These are phyloP conservation scores for Fragilariopsis cylindrus DNA, from an alignment of 108 stramenopile genomes.

Conservation along the genomic window DNA sequence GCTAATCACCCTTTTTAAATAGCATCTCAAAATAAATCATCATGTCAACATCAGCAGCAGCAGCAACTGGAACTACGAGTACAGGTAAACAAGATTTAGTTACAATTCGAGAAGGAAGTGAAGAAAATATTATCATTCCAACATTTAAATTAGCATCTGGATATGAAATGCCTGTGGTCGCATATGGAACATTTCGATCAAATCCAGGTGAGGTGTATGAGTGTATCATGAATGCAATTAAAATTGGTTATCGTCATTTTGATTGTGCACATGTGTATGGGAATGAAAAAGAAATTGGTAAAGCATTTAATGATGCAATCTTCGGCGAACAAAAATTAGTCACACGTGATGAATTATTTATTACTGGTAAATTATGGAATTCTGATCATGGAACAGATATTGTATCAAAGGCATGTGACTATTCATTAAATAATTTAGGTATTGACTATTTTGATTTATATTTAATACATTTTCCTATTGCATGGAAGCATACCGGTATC, in stretches of 20 bases:
- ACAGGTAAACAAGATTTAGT: too few species aligned
- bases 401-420: constrained; percentile 61
- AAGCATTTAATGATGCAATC: constrained; percentile 38
- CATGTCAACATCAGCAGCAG: too few species aligned
- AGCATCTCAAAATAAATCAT: too few species aligned
- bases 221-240: constrained; percentile 48
- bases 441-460: constrained; percentile 88
- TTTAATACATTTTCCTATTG: constrained; percentile 90
- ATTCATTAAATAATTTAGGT: constrained; percentile 69
- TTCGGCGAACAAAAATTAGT: neutral
- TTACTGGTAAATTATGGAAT: constrained; percentile 81
- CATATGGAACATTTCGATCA: constrained; percentile 40
- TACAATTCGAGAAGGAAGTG: too few species aligned
- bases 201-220: constrained; percentile 21
- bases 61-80: too few species aligned
- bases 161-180: constrained; percentile 32
- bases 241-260: constrained; percentile 52
- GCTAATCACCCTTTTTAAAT: too few species aligned
- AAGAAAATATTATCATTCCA: neutral
- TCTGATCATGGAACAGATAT: constrained; percentile 67
- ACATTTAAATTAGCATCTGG: constrained; percentile 22
- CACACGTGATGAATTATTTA: constrained; percentile 65
- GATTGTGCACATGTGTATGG: constrained; percentile 77
- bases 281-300: constrained; percentile 67
- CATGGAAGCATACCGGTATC: constrained; percentile 37